Percentiles rank a stretch among this genome's conserved stretches.
phyloP scores from a whole-genome alignment of 2,329 filamentous ascomycete genomes.

The Fusarium globosum region DNA sequence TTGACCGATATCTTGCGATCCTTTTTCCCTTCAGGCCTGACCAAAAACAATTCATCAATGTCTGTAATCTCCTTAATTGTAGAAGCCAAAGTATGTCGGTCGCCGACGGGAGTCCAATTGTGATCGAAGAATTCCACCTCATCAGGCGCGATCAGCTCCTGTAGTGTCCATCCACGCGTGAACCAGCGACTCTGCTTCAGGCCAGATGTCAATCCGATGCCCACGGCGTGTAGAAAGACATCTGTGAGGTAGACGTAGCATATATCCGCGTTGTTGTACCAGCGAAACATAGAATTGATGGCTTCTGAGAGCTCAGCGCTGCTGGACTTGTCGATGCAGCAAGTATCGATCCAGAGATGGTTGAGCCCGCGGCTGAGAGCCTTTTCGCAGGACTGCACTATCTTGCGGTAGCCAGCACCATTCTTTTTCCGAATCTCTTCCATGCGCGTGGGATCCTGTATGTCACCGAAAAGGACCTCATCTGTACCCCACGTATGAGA shows the following conservation, averaged over 20 bases:
- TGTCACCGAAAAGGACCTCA: slow-evolving; percentile 42
- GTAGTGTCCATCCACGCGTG: slow-evolving; percentile 42
- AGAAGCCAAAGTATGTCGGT: slow-evolving; percentile 27
- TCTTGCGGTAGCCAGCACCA: slow-evolving; percentile 39
- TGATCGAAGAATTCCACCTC: slow-evolving; percentile 44
- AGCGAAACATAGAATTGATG: slow-evolving; percentile 44
- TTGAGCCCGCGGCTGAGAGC: slow-evolving; percentile 36
- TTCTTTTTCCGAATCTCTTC: slow-evolving; percentile 33
- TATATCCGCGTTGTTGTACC: slow-evolving; percentile 37
- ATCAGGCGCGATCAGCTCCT: slow-evolving; percentile 42
- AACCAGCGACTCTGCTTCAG: slow-evolving; percentile 43
- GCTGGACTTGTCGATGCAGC: slow-evolving; percentile 44
- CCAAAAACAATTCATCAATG: slow-evolving; percentile 36
- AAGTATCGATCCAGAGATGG: slow-evolving; percentile 45
- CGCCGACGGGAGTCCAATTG: slow-evolving; percentile 39
- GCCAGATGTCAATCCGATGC: slow-evolving; percentile 18
- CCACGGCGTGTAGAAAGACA: slow-evolving; percentile 29
- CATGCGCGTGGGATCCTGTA: slow-evolving; percentile 35
- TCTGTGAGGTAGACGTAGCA: slow-evolving; percentile 43
- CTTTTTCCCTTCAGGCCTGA: slow-evolving; percentile 32
- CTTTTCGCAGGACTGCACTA: slow-evolving; percentile 38
- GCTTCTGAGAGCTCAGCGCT: slow-evolving; percentile 44
- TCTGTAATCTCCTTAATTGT: slow-evolving; percentile 42
- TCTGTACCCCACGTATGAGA: slow-evolving; percentile 45
- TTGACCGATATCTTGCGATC: slow-evolving; percentile 31